Conservation (phyloP, 805 yeast genomes). For the Yarrowia keelungensis region DNA sequence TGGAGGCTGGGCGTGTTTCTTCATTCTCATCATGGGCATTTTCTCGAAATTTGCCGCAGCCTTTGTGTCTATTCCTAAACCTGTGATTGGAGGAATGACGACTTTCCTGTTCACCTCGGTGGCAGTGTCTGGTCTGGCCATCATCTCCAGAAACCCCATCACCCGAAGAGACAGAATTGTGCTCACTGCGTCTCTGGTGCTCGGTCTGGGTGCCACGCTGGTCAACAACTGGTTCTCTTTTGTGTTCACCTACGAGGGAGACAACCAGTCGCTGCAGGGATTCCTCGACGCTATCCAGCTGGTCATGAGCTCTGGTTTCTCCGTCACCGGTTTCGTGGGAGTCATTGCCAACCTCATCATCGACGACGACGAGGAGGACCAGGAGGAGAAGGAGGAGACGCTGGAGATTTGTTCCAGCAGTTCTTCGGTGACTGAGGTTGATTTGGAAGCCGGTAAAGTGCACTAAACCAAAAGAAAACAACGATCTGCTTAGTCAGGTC, state of each 20-base stretch:
- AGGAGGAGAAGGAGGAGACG: conserved; percentile 6
- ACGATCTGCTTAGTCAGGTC: background rate
- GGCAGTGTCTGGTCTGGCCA: conserved; percentile 74
- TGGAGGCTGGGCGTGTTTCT: conserved; percentile 83
- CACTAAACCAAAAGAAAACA: background rate
- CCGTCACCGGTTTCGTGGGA: conserved; percentile 71
- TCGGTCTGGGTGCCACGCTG: conserved; percentile 71
- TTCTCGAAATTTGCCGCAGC: conserved; percentile 89
- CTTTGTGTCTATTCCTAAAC: conserved; percentile 78
- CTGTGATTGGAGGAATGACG: conserved; percentile 89
- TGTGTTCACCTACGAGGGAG: conserved; percentile 72
- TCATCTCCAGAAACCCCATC: conserved; percentile 61
- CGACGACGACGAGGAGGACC: conserved; percentile 59
- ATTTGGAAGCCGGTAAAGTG: conserved; percentile 22
- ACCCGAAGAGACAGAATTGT: conserved; percentile 78
- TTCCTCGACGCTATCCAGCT: conserved; percentile 71
- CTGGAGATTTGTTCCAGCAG: conserved; percentile 8
- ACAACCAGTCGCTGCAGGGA: conserved; percentile 62
- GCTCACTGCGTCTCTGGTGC: conserved; percentile 66
- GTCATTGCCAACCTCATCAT: conserved; percentile 66
- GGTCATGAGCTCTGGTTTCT: conserved; percentile 76
- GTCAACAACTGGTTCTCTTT: conserved; percentile 69
- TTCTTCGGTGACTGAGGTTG: conserved; percentile 1
- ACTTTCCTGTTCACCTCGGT: conserved; percentile 77
- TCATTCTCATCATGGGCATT: conserved; percentile 83